Percentiles rank a stretch among this genome's conserved stretches.
Conservation (phyloP, 345 rosid species). For the Populus davidiana region DNA sequence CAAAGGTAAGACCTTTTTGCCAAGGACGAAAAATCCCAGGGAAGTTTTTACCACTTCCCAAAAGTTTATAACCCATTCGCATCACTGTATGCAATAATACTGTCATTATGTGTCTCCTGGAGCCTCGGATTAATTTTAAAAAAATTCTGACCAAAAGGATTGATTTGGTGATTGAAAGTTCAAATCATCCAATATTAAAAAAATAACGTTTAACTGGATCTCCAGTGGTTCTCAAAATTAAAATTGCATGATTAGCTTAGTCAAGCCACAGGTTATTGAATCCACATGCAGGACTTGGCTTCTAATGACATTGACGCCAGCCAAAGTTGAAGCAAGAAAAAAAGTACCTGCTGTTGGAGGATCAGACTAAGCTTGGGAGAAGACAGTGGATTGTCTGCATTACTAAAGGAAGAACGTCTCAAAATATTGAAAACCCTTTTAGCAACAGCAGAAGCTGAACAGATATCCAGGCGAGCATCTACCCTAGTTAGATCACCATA, state of each 20-base stretch:
- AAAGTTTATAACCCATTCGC: too few relatives aligned
- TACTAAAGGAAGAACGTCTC: slow-evolving; percentile 36
- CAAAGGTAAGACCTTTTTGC: too few relatives aligned
- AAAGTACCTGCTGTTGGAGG: slow-evolving; percentile 79
- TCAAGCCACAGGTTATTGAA: neutral
- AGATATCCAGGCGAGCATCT: slow-evolving; percentile 71
- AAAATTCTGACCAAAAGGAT: neutral
- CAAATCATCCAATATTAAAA: neutral
- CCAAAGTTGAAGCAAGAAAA: neutral
- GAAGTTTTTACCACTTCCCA: too few relatives aligned
- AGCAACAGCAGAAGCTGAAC: slow-evolving; percentile 59
- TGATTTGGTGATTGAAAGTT: neutral
- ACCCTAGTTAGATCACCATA: slow-evolving; percentile 70
- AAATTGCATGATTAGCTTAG: neutral
- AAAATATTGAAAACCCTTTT: slow-evolving; percentile 41
- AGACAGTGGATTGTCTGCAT: slow-evolving; percentile 37
- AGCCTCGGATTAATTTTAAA: neutral
- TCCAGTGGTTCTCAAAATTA: too few relatives aligned
- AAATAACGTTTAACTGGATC: neutral
- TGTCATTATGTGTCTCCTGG: too few relatives aligned
- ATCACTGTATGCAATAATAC: too few relatives aligned
- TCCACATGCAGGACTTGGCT: neutral
- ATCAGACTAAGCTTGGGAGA: slow-evolving; percentile 69
- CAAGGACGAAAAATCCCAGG: too few relatives aligned
- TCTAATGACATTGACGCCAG: too few relatives aligned